Evolutionary conservation across 1,284 basidiomycete genomes (phyloP), one percentile per base, ranked within the genome.

Genomic region (Waitea zeae): DNA sequence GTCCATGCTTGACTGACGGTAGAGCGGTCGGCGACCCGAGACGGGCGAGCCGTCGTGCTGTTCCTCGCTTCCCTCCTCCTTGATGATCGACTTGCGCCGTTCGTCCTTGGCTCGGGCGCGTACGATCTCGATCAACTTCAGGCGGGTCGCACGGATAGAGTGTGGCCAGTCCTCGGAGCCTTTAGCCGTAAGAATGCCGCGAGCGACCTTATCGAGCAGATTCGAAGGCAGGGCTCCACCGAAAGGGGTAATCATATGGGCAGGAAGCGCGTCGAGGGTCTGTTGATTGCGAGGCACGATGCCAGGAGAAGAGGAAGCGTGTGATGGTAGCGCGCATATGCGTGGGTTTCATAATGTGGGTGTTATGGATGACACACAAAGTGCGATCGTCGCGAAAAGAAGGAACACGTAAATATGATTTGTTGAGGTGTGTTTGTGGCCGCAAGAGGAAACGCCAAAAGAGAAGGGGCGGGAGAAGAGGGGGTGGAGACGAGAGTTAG

Each of bases 1-100:
- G 47, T 86, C 81, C 81, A 83, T 84, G 51, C 78, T 81, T 24
- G 77, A 81, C 56, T 81, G 79, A 40, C 77, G 62, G 51, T 80
- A 79, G 20, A 82, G 56, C 9, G 74, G 73, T 41, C 59, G 57
- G 12, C 57, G 49, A 22, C 60, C 55, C 34, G 58, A 58, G 28
- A 49, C 44, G 28, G 56, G 52, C 38, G 50, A 40, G 33, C 42
- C 37, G 19, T 11, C 14, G 9, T 27, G 17, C 28, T 53, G 52
- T 37, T 56, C 52, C n/a, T n/a, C n/a, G n/a, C n/a, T n/a, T n/a
- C n/a, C n/a, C 45, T 64, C 24, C 63, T 11, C 46, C 50, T 17
- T 51, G 48, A 27, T 55, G 46, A 44, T 61, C 45, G 47, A 57
- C 41, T 48, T 50, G 42, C 54, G 39, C 38, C 45, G 12, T 50